Conservation (phyloP, 805 yeast genomes). For the Ogataea minuta region DNA sequence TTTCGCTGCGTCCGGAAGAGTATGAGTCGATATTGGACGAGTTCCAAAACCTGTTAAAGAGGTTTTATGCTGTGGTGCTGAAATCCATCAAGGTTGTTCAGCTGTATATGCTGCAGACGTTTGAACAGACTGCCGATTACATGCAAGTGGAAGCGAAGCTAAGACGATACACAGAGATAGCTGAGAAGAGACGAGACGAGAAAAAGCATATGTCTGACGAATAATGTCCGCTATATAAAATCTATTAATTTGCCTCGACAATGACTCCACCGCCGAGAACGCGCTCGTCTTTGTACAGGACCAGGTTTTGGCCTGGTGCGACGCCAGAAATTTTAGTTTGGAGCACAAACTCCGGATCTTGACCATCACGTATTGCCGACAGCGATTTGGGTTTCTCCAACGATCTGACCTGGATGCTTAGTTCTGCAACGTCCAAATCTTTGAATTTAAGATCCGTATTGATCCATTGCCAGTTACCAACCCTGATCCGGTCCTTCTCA, state of each 20-base stretch:
- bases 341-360: conserved; percentile 38
- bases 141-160: conserved; percentile 10
- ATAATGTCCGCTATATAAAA: conserved; percentile 2
- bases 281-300: conserved; percentile 61
- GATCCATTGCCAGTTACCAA: conserved; percentile 52
- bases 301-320: conserved; percentile 87
- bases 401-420: conserved; percentile 69
- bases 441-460: conserved; percentile 18
- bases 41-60: conserved; percentile 4
- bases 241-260: conserved; percentile 2
- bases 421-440: conserved; percentile 15
- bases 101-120: conserved; percentile 16
- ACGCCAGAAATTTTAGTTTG: conserved; percentile 59
- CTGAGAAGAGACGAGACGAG: conserved; percentile 4
- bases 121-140: conserved; percentile 20
- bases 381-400: conserved; percentile 56
- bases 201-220: no score
- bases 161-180: neutral
- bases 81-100: conserved; percentile 20
- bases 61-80: conserved; percentile 17
- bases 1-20: conserved; percentile 4
- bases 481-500: conserved; percentile 42
- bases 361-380: conserved; percentile 4
- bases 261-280: conserved; percentile 67
- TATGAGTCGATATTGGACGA: conserved; percentile 9